Percentiles rank a stretch among this genome's conserved stretches.
Evolutionary conservation across 345 rosid genomes (phyloP).

Genomic region (Anastatica hierochuntica): DNA sequence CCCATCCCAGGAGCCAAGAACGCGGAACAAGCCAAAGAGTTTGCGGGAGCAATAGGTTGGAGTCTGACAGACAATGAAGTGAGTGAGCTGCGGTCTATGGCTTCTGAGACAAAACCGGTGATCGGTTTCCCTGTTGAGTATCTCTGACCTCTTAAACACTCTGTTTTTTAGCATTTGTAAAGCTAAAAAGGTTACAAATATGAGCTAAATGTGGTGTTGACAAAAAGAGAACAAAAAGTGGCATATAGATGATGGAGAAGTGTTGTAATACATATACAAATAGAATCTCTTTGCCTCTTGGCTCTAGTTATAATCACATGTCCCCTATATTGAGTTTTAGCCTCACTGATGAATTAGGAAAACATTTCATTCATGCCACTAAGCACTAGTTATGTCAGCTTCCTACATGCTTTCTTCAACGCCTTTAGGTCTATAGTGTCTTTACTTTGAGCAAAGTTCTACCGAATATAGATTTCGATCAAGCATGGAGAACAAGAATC

Average conservation of each 20-base stretch:
- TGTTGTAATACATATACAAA: background rate
- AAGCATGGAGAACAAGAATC: constrained; percentile 1
- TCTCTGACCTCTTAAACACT: constrained; percentile 32
- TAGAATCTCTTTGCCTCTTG: background rate
- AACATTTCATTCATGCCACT: background rate
- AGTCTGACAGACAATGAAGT: constrained; percentile 52
- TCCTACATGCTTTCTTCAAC: too few species aligned
- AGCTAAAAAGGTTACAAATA: constrained; percentile 6
- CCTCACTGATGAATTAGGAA: background rate
- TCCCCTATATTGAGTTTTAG: background rate
- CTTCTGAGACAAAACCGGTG: constrained; percentile 46
- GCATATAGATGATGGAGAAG: constrained; percentile 10
- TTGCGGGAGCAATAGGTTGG: constrained; percentile 85
- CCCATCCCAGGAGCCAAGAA: constrained; percentile 96
- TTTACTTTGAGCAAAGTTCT: background rate
- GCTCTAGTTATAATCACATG: background rate
- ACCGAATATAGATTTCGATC: background rate
- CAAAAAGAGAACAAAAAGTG: too few species aligned
- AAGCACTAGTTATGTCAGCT: too few species aligned
- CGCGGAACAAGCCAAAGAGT: constrained; percentile 71
- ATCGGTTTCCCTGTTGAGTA: constrained; percentile 71
- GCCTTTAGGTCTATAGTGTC: too few species aligned
- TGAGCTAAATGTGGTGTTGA: too few species aligned
- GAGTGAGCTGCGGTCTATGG: constrained; percentile 67
- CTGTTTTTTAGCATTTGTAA: constrained; percentile 14